phyloP scores from a whole-genome alignment of 148 eudicot genomes.

The Vaccinium macrocarpon region DNA sequence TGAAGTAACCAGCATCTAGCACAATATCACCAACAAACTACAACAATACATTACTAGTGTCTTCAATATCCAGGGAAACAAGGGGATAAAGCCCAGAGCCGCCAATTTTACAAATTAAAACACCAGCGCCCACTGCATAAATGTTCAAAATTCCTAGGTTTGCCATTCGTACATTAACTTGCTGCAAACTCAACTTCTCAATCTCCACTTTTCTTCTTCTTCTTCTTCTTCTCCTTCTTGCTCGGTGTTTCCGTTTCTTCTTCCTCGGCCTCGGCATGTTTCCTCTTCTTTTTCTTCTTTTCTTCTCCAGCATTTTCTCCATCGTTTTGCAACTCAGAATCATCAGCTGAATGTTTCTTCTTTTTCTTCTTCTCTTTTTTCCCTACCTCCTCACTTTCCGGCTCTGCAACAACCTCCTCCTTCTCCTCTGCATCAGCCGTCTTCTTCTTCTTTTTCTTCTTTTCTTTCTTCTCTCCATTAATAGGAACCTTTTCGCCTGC shows the following conservation, averaged over 20 bases:
- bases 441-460: slow-evolving; percentile 40
- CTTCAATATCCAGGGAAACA: slow-evolving; percentile 14
- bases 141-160: slow-evolving; percentile 38
- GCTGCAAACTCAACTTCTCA: slow-evolving; percentile 18
- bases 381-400: slow-evolving; percentile 23
- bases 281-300: slow-evolving; percentile 75
- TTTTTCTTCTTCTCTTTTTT: slow-evolving; percentile 53
- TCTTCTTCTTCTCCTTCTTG: slow-evolving; percentile 71
- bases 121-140: slow-evolving; percentile 2
- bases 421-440: slow-evolving; percentile 34
- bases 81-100: neutral
- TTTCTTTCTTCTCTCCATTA: slow-evolving; percentile 31
- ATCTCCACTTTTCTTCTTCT: slow-evolving; percentile 73
- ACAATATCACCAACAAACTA: slow-evolving; percentile 14
- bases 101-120: slow-evolving; percentile 26
- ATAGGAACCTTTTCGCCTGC: slow-evolving; percentile 25
- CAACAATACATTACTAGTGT: neutral
- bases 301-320: slow-evolving; percentile 28
- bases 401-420: slow-evolving; percentile 32
- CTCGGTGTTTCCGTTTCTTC: slow-evolving; percentile 46
- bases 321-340: slow-evolving; percentile 25
- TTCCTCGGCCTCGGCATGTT: slow-evolving; percentile 56
- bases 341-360: slow-evolving; percentile 44
- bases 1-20: slow-evolving; percentile 12
- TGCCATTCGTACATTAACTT: slow-evolving; percentile 7